Base-by-base conservation (phyloP, 192 early-diverging fungal genomes). In the Rhizophagus prolifer region DNA sequence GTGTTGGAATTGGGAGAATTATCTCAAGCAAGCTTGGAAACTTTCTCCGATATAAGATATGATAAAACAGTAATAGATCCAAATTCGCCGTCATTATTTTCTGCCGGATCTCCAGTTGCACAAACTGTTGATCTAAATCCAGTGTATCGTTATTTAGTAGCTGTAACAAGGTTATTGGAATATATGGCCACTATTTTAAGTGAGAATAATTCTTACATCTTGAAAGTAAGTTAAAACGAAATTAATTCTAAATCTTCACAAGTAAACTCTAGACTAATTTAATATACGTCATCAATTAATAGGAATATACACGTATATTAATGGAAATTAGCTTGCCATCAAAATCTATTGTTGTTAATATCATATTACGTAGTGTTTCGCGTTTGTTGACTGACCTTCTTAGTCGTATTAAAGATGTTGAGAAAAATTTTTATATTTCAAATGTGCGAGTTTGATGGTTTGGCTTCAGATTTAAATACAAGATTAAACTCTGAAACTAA, bases 391-490 rank as follows among this genome's bases (percentile, higher is more conserved):
- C 79, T 9, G 82, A 83, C n/a, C 74, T 80, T 76, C 70, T 80
- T 26, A 74, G 79, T 9, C 77, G 82, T n/a, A 58, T 71, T 4
- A 65, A 80, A 2, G 60, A 77, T 0, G 62, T 83, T 2, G 82
- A 79, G 41, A 79, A 80, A 67, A 83, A 83, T 19, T 78, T 80
- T 64, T 65, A 80, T 83, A 70, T 73, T 80, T n/a, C 77, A 79
- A 12, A 80, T 58, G 50, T 68, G 60, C 30, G 26, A 66, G 26
- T 54, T 54, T 54, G 50, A 54, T 54, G 50, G 50, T 5, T 54
- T 54, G 16, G 50, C 50, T 21, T 54, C 50, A 54, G 50, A 54
- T 6, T 21, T 54, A 54, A 54, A 21, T 54, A 54, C 6, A 4
- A 19, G 50, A 5, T 14, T 21, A 54, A 9, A 66, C 4, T 1